A percentile compares a stretch with the other conserved stretches of the same genome.
Conservation (phyloP, 495 filamentous ascomycete genomes). For the Stereocaulon alpinum region DNA sequence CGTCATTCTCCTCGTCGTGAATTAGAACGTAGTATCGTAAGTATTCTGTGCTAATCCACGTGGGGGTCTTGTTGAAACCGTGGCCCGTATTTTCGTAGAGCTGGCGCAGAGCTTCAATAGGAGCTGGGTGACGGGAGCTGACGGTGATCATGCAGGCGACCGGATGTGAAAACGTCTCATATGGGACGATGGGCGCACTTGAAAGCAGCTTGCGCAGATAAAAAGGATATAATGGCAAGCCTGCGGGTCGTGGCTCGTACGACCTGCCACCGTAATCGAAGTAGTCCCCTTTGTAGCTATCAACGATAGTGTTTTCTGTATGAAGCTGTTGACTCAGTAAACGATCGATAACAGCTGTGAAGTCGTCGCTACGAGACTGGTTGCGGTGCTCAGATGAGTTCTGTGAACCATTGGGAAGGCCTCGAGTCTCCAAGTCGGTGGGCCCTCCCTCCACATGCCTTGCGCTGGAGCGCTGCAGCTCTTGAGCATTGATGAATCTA, state of each 20-base stretch:
- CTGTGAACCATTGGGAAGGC: constrained; percentile 3
- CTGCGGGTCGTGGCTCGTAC: background rate
- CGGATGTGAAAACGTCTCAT: constrained; percentile 90
- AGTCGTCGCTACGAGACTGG: background rate
- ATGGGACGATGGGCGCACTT: constrained; percentile 59
- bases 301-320: constrained; percentile 19
- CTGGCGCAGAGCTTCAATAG: constrained; percentile 72
- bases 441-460: background rate
- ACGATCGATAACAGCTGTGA: constrained; percentile 23
- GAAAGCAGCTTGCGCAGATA: constrained; percentile 80
- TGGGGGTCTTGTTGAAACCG: constrained; percentile 56
- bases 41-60: constrained; percentile 80
- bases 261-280: constrained; percentile 31
- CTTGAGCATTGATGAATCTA: constrained; percentile 56
- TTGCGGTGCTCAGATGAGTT: background rate
- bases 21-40: constrained; percentile 91
- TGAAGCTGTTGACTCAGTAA: constrained; percentile 26
- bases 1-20: constrained; percentile 92
- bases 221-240: constrained; percentile 61
- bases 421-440: background rate
- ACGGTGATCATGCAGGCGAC: constrained; percentile 95
- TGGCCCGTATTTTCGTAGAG: constrained; percentile 68
- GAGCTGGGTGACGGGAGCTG: constrained; percentile 68
- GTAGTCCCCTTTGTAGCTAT: constrained; percentile 16
- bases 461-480: constrained; percentile 20